phyloP scores from a whole-genome alignment of 345 rosid genomes.

The Citrus inodora region DNA sequence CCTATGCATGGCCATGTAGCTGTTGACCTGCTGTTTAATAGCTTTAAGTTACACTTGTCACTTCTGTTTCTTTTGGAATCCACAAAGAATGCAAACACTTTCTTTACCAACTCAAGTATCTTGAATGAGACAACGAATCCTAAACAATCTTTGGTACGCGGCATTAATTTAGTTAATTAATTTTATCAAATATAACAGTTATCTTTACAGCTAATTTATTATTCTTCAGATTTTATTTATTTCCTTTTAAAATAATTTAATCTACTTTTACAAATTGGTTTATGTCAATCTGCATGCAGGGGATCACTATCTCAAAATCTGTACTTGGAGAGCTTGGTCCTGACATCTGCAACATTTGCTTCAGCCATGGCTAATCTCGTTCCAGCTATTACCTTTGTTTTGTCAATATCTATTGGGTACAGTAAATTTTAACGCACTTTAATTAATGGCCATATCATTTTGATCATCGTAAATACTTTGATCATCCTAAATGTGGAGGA shows the following conservation, averaged over 20 bases:
- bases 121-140: not conserved
- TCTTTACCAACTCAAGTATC: not conserved
- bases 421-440: not conserved
- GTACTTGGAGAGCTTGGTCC: conserved; percentile 33
- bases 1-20: not conserved
- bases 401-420: conserved; percentile 45
- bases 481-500: not conserved
- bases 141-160: not conserved
- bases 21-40: not conserved
- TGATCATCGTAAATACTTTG: not conserved
- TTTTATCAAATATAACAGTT: too few species aligned
- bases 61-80: not conserved
- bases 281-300: conserved; percentile 9
- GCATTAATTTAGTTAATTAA: not conserved
- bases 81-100: not conserved
- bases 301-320: conserved; percentile 35
- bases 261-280: too few species aligned
- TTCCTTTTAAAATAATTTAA: too few species aligned
- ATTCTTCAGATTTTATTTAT: too few species aligned
- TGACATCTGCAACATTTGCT: conserved; percentile 37
- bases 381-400: not conserved
- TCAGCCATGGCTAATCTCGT: not conserved
- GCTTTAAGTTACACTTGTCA: not conserved
- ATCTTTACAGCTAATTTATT: too few species aligned
- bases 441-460: not conserved